phyloP scores from a whole-genome alignment of 345 rosid genomes.

The Citrus mangshanensis region DNA sequence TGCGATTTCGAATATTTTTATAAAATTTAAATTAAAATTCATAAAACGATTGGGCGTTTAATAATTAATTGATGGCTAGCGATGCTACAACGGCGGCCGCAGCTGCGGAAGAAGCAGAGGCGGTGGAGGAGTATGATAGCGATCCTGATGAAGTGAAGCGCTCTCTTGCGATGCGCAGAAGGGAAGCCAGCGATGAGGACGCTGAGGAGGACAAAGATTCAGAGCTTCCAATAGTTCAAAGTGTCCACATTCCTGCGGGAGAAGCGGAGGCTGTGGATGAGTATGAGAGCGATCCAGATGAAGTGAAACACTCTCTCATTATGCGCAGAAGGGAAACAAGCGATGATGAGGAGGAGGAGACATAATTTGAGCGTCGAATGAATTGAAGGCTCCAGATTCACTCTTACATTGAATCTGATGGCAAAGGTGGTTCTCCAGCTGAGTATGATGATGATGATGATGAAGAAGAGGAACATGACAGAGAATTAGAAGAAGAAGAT shows the following conservation, averaged over 20 bases:
- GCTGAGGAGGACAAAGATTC: conserved; percentile 14
- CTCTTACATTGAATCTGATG: conserved; percentile 63
- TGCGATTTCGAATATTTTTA: not conserved
- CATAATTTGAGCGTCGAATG: conserved; percentile 22
- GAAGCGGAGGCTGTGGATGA: conserved; percentile 38
- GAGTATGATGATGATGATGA: conserved; percentile 51
- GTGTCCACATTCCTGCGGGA: not conserved
- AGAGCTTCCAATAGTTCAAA: not conserved
- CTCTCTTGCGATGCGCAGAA: conserved; percentile 60
- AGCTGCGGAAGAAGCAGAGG: not conserved
- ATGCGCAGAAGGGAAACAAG: conserved; percentile 77
- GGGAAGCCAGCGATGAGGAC: conserved; percentile 88
- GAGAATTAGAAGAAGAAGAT: conserved; percentile 28
- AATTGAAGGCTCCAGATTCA: conserved; percentile 42
- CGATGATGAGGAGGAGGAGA: conserved; percentile 72
- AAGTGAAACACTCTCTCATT: conserved; percentile 56
- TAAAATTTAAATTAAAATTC: not conserved
- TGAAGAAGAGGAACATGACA: conserved; percentile 26
- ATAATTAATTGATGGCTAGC: not conserved
- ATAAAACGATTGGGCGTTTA: not conserved
- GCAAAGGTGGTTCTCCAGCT: conserved; percentile 60
- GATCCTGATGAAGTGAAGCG: conserved; percentile 84
- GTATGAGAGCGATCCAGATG: conserved; percentile 94
- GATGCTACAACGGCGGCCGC: not conserved
- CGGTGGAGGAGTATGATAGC: conserved; percentile 71